A percentile compares a stretch with the other conserved stretches of the same genome.
These are phyloP conservation scores for Sporobolomyces pararoseus DNA, from an alignment of 768 basidiomycete genomes.

Conservation along the genomic window DNA sequence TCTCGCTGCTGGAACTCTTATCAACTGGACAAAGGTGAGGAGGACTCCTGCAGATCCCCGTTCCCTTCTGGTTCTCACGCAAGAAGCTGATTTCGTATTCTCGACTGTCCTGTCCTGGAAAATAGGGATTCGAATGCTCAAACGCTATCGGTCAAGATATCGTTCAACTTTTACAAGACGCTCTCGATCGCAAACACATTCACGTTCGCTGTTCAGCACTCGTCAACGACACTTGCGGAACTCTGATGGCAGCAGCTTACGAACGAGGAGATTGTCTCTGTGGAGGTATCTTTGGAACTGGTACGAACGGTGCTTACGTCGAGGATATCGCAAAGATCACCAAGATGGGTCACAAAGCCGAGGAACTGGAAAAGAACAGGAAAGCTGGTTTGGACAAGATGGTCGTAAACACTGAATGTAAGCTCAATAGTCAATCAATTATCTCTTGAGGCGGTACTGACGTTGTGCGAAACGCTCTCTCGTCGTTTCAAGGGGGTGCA, in stretches of 20 bases:
- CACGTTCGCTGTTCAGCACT: constrained; percentile 86
- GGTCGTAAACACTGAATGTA: constrained; percentile 93
- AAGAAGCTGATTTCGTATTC: no score
- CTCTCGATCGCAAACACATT: constrained; percentile 85
- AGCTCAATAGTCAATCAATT: background rate
- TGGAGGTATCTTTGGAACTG: constrained; percentile 89
- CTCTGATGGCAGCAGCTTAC: constrained; percentile 86
- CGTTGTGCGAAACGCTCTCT: background rate
- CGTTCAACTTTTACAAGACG: constrained; percentile 82
- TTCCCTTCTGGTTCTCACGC: no score
- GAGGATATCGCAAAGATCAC: constrained; percentile 78
- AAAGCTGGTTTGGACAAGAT: constrained; percentile 57
- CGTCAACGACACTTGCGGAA: constrained; percentile 95
- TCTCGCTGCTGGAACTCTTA: constrained; percentile 77
- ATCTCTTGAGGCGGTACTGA: background rate
- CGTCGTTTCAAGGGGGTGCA: constrained; percentile 61
- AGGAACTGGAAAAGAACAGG: constrained; percentile 53
- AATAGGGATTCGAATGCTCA: constrained; percentile 89
- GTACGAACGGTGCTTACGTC: constrained; percentile 96
- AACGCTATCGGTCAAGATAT: constrained; percentile 86
- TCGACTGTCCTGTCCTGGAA: no score
- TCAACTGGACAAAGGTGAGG: constrained; percentile 58
- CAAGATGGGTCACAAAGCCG: constrained; percentile 60
- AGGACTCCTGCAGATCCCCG: no score
- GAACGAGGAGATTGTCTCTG: constrained; percentile 85